These are phyloP conservation scores for Lactarius hengduanensis DNA, from an alignment of 768 basidiomycete genomes.

Conservation along the genomic window DNA sequence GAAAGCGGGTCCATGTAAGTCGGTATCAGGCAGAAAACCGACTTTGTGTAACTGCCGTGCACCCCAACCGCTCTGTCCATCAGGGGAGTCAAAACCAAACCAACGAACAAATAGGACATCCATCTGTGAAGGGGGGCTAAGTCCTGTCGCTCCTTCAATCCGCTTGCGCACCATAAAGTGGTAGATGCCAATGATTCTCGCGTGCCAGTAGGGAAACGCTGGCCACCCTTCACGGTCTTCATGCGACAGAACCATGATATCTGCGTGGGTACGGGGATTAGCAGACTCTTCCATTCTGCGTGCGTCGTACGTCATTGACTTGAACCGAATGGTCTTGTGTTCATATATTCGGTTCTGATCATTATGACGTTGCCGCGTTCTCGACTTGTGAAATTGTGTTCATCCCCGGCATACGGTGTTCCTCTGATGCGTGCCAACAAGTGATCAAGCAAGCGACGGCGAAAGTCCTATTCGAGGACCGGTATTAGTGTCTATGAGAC, in stretches of 20 bases:
- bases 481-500: no score
- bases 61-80: no score
- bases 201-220: slow-evolving; percentile 35
- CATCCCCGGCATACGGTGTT: not conserved
- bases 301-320: not conserved
- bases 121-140: slow-evolving; percentile 30
- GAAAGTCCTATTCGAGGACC: not conserved
- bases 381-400: not conserved
- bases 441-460: not conserved
- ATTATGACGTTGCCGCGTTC: not conserved
- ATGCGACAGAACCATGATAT: slow-evolving; percentile 35
- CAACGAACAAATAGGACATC: slow-evolving; percentile 9
- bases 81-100: slow-evolving; percentile 11
- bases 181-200: slow-evolving; percentile 32
- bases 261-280: not conserved
- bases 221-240: not conserved
- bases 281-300: not conserved
- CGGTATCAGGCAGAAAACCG: no score
- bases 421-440: not conserved
- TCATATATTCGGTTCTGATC: not conserved
- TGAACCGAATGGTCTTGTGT: not conserved
- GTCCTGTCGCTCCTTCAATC: slow-evolving; percentile 19
- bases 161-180: slow-evolving; percentile 37
- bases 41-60: no score
- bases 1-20: no score